Evolutionary conservation across 345 rosid genomes (phyloP).

Genomic region (Sisymbrium altissimum): DNA sequence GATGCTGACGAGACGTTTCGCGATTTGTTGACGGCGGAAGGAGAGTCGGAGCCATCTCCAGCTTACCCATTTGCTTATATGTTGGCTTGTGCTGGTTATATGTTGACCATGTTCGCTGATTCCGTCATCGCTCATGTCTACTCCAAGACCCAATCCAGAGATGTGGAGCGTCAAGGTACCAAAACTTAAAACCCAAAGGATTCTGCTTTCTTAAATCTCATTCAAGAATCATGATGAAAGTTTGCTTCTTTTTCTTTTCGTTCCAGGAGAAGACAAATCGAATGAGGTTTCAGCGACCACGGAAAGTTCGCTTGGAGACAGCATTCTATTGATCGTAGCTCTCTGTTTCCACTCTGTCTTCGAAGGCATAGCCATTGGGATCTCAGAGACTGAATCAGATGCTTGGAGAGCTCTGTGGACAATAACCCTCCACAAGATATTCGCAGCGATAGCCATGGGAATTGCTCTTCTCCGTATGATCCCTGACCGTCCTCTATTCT

Average conservation of each 20-base stretch:
- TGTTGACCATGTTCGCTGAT: slow-evolving; percentile 78
- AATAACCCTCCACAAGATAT: slow-evolving; percentile 59
- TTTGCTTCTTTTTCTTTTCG: slow-evolving; percentile 3
- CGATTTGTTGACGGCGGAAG: slow-evolving; percentile 45
- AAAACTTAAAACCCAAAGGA: background rate
- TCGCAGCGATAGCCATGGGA: slow-evolving; percentile 89
- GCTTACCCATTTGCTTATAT: slow-evolving; percentile 81
- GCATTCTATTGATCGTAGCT: slow-evolving; percentile 64
- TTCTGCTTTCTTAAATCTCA: background rate
- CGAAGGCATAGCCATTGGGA: slow-evolving; percentile 82
- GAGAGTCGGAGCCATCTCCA: slow-evolving; percentile 29
- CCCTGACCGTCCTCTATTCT: slow-evolving; percentile 63
- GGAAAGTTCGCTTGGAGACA: slow-evolving; percentile 59
- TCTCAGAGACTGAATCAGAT: slow-evolving; percentile 53
- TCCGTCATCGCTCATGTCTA: slow-evolving; percentile 46
- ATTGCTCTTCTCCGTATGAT: slow-evolving; percentile 75
- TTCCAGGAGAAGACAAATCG: slow-evolving; percentile 20
- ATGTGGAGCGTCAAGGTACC: slow-evolving; percentile 59
- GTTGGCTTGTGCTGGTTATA: slow-evolving; percentile 74
- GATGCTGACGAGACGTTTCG: slow-evolving; percentile 72
- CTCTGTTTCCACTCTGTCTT: slow-evolving; percentile 88
- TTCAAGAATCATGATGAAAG: background rate
- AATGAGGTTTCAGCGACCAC: background rate
- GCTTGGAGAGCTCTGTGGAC: slow-evolving; percentile 90
- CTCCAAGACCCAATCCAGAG: slow-evolving; percentile 40